Evolutionary conservation across 495 filamentous ascomycete genomes (phyloP).

Genomic region (Aspergillus olivimuriae): DNA sequence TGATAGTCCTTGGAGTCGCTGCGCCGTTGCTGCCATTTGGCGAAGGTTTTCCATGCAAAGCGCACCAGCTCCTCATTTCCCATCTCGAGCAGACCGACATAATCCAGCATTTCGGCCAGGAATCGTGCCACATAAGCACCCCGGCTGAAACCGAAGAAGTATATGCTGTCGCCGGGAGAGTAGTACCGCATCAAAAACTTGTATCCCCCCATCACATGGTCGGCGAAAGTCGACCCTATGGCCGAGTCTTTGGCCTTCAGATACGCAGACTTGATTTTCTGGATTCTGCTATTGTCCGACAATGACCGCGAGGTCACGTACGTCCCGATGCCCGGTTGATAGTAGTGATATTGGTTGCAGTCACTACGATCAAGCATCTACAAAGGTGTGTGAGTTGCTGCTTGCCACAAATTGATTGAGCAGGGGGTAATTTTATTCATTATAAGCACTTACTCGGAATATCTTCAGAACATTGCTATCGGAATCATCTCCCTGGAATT

Average conservation of each 20-base stretch:
- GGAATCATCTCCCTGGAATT: slow-evolving; percentile 71
- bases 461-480: slow-evolving; percentile 91
- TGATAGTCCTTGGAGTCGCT: slow-evolving; percentile 45
- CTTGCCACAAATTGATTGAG: not conserved
- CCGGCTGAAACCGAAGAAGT: slow-evolving; percentile 71
- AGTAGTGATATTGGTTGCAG: slow-evolving; percentile 37
- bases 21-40: slow-evolving; percentile 60
- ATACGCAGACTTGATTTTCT: slow-evolving; percentile 67
- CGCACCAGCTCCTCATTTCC: slow-evolving; percentile 76
- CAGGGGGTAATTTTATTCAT: too few relatives aligned
- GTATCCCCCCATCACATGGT: slow-evolving; percentile 74
- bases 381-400: not conserved
- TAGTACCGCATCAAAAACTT: slow-evolving; percentile 82
- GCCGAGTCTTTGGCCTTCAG: slow-evolving; percentile 79
- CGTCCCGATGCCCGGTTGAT: slow-evolving; percentile 71
- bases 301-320: slow-evolving; percentile 65
- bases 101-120: slow-evolving; percentile 75
- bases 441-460: slow-evolving; percentile 53
- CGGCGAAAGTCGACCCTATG: slow-evolving; percentile 73
- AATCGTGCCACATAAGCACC: slow-evolving; percentile 76
- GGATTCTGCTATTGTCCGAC: slow-evolving; percentile 54
- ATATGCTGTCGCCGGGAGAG: slow-evolving; percentile 63
- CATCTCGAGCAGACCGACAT: slow-evolving; percentile 63
- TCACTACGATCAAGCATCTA: slow-evolving; percentile 50
- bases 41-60: slow-evolving; percentile 77